Conservation (phyloP, 2,329 filamentous ascomycete genomes). For the Aspergillus puulaauensis region DNA sequence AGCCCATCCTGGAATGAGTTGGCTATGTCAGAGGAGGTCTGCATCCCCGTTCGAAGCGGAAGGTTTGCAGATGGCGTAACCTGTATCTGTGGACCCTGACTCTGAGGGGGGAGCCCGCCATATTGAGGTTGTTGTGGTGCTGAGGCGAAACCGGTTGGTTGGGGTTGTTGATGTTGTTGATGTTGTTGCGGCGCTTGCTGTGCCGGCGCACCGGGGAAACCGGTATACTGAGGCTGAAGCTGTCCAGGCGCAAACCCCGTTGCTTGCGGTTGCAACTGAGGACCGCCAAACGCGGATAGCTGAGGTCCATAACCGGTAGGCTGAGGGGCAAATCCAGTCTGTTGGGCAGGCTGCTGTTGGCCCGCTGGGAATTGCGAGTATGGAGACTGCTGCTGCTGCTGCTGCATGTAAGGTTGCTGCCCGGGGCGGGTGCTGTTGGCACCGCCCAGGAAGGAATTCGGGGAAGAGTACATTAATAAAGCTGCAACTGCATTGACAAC, state of each 20-base stretch:
- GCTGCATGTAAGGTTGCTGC: conserved; percentile 53
- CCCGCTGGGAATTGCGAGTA: conserved; percentile 40
- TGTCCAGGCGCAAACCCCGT: conserved; percentile 62
- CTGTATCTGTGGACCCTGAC: conserved; percentile 35
- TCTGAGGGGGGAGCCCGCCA: conserved; percentile 54
- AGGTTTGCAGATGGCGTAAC: conserved; percentile 47
- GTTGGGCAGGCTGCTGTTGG: conserved; percentile 50
- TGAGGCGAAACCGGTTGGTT: conserved; percentile 45
- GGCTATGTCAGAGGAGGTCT: conserved; percentile 65
- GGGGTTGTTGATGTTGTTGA: conserved; percentile 38
- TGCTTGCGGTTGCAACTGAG: conserved; percentile 63
- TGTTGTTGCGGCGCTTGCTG: conserved; percentile 16
- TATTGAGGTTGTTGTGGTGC: conserved; percentile 60
- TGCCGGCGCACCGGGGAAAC: conserved; percentile 42
- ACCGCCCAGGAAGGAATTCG: conserved; percentile 81
- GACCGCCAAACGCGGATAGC: conserved; percentile 53
- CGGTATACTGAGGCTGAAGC: conserved; percentile 49
- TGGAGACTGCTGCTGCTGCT: conserved; percentile 52
- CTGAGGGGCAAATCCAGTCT: conserved; percentile 56
- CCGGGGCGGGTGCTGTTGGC: conserved; percentile 72
- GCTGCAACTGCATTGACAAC: conserved; percentile 25
- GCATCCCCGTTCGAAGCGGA: conserved; percentile 54
- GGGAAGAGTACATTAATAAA: conserved; percentile 78
- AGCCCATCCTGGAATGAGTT: conserved; percentile 57
- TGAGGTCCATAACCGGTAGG: conserved; percentile 57